Percentiles rank a stretch among this genome's conserved stretches.
Conservation (phyloP, 2,329 filamentous ascomycete genomes). For the Macrophomina tecta region DNA sequence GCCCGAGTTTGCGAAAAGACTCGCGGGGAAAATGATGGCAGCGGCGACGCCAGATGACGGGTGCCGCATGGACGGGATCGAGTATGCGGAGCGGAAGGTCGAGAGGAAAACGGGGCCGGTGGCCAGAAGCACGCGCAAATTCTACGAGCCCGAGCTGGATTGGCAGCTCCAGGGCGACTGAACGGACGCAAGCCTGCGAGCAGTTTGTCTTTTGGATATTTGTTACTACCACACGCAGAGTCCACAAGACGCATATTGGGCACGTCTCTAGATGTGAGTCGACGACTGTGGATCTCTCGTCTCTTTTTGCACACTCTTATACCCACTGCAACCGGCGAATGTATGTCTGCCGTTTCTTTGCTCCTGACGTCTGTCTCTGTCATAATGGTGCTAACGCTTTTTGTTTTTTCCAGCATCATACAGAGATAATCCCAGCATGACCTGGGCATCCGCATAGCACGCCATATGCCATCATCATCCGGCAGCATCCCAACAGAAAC, state of each 20-base stretch:
- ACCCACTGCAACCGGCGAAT: slow-evolving; percentile 1
- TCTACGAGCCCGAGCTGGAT: slow-evolving; percentile 27
- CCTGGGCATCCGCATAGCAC: neutral
- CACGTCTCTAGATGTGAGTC: slow-evolving; percentile 6
- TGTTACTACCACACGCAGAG: neutral
- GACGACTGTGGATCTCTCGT: neutral
- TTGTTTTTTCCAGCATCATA: neutral
- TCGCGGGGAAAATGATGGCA: slow-evolving; percentile 16
- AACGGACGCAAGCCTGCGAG: neutral
- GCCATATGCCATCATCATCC: neutral
- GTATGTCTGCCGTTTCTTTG: neutral
- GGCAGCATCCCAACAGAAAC: neutral
- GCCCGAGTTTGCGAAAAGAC: slow-evolving; percentile 1
- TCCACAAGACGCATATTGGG: neutral
- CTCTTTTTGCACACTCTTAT: slow-evolving; percentile 1
- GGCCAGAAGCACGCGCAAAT: slow-evolving; percentile 21
- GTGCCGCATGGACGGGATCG: neutral
- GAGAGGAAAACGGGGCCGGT: slow-evolving; percentile 2
- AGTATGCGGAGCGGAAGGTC: slow-evolving; percentile 12
- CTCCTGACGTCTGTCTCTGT: neutral
- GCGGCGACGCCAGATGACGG: neutral
- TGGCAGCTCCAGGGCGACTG: slow-evolving; percentile 17
- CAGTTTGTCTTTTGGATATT: neutral
- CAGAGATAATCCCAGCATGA: neutral
- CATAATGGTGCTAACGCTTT: neutral